Percentiles rank a stretch among this genome's conserved stretches.
Evolutionary conservation across 345 rosid genomes (phyloP).

Genomic region (Cardamine occulta): DNA sequence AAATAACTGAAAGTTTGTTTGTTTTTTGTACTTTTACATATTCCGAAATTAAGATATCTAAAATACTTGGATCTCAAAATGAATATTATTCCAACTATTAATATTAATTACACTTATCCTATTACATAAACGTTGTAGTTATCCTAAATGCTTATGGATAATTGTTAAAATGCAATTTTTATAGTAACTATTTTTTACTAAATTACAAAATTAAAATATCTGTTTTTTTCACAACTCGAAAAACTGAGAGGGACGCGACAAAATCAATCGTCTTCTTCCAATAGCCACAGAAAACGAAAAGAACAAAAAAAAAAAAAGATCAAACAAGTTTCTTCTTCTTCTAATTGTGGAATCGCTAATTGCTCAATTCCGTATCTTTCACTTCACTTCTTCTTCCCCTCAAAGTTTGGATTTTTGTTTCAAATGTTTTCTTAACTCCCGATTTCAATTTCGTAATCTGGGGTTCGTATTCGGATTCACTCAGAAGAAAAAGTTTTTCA

Average conservation of each 20-base stretch:
- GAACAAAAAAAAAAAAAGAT: background rate
- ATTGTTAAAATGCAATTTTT: background rate
- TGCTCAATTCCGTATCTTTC: constrained; percentile 33
- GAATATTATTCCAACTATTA: background rate
- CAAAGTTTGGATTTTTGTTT: background rate
- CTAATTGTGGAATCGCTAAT: no score
- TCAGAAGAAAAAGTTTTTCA: constrained; percentile 6
- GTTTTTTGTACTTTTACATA: background rate
- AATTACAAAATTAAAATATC: background rate
- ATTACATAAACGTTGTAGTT: constrained; percentile 16
- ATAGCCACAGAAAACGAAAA: constrained; percentile 40
- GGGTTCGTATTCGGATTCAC: constrained; percentile 18
- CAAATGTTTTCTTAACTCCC: background rate
- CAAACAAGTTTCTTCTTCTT: no score
- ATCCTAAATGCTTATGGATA: constrained; percentile 24
- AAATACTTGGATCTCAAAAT: background rate
- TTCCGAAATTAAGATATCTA: background rate
- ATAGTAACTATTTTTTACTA: background rate
- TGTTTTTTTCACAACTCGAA: background rate
- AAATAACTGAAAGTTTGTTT: no score
- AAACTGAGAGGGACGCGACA: background rate
- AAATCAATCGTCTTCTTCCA: constrained; percentile 20
- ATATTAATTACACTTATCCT: background rate
- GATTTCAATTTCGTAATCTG: constrained; percentile 7
- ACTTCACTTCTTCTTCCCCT: constrained; percentile 22